These are phyloP conservation scores for Epichloe glyceriae DNA, from an alignment of 2,329 filamentous ascomycete species.

Conservation along the genomic window DNA sequence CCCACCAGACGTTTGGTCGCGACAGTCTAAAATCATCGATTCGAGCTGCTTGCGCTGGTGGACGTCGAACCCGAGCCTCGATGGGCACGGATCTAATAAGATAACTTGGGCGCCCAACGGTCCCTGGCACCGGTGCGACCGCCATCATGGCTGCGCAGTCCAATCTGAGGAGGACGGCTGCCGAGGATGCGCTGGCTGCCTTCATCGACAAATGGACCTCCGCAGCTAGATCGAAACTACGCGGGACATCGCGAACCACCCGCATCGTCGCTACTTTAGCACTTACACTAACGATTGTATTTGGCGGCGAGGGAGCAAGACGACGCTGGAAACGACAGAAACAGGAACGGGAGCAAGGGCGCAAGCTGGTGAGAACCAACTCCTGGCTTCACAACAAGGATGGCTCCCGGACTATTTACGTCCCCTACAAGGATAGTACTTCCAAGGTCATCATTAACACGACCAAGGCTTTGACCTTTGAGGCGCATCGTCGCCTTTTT, in stretches of 20 bases:
- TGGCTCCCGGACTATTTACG: slow-evolving; percentile 87
- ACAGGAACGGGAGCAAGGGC: slow-evolving; percentile 71
- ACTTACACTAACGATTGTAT: slow-evolving; percentile 65
- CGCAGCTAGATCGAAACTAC: slow-evolving; percentile 40
- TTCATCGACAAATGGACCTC: slow-evolving; percentile 48
- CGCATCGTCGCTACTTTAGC: slow-evolving; percentile 65
- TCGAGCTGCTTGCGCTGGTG: background rate
- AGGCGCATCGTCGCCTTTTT: slow-evolving; percentile 82
- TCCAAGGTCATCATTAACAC: slow-evolving; percentile 84
- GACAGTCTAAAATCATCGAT: background rate
- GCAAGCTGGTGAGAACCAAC: slow-evolving; percentile 74
- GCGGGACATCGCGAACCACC: slow-evolving; percentile 54
- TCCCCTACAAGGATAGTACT: slow-evolving; percentile 77
- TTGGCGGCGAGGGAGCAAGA: slow-evolving; percentile 64
- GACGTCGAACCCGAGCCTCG: background rate
- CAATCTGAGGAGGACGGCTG: slow-evolving; percentile 54
- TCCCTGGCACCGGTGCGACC: background rate
- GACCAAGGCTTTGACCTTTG: slow-evolving; percentile 87
- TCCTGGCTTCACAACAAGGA: slow-evolving; percentile 90
- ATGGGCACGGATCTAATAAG: background rate
- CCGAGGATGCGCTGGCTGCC: slow-evolving; percentile 53
- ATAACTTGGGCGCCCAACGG: background rate
- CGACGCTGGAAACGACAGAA: slow-evolving; percentile 61
- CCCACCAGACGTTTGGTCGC: background rate
- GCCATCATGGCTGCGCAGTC: slow-evolving; percentile 72